Evolutionary conservation across 345 rosid genomes (phyloP).

Genomic region (Heritiera littoralis): DNA sequence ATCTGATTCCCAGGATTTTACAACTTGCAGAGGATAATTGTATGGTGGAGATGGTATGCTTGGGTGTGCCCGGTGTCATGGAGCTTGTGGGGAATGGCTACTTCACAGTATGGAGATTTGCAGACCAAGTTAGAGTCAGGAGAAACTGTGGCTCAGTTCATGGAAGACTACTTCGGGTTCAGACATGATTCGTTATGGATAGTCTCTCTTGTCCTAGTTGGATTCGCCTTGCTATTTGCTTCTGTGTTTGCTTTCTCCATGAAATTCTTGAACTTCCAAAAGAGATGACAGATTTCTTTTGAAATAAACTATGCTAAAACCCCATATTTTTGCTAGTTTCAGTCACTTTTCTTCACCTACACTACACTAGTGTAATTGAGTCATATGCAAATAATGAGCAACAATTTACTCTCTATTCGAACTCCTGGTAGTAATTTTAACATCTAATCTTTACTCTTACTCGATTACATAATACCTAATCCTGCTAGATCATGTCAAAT

Average conservation of each 20-base stretch:
- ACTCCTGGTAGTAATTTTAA: no score
- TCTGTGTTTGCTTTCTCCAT: slow-evolving; percentile 33
- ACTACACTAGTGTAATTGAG: not conserved
- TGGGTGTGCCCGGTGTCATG: slow-evolving; percentile 46
- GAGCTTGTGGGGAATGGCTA: slow-evolving; percentile 42
- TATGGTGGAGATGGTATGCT: slow-evolving; percentile 52
- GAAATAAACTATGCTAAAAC: not conserved
- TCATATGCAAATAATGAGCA: no score
- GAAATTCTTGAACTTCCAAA: slow-evolving; percentile 49
- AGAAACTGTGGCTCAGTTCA: slow-evolving; percentile 42
- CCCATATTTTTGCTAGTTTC: not conserved
- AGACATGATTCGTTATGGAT: slow-evolving; percentile 38
- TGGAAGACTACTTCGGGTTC: slow-evolving; percentile 47
- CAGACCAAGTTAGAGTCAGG: slow-evolving; percentile 40
- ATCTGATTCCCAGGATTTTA: not conserved
- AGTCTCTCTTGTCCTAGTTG: slow-evolving; percentile 34
- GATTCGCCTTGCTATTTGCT: slow-evolving; percentile 35
- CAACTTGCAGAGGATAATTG: slow-evolving; percentile 41
- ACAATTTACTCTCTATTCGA: no score
- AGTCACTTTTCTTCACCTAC: no score
- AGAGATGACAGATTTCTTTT: slow-evolving; percentile 26
- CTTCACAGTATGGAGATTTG: slow-evolving; percentile 49
- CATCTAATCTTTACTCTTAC: no score
- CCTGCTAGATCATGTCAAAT: no score
- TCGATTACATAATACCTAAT: no score